Percentiles rank a stretch among this genome's conserved stretches.
Evolutionary conservation across 1,284 basidiomycete genomes (phyloP).

Genomic region (Vanrija sp.): DNA sequence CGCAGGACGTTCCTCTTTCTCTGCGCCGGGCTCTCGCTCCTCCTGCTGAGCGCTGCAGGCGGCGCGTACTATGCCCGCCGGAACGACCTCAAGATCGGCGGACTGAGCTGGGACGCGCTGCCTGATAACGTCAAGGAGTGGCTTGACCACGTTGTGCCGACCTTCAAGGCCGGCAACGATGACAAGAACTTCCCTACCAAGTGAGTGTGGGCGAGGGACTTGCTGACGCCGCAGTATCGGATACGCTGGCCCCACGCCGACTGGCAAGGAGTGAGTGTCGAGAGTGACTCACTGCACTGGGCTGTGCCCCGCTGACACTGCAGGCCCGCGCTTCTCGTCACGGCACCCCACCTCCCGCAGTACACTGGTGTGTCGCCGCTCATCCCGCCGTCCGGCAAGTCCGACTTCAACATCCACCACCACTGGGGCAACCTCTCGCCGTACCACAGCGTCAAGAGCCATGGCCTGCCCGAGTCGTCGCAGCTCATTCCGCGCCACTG

Average conservation of each 20-base stretch:
- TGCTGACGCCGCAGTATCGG: constrained; percentile 56
- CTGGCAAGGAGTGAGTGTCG: constrained; percentile 62
- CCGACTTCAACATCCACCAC: constrained; percentile 46
- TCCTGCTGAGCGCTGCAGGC: constrained; percentile 22
- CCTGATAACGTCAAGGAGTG: constrained; percentile 36
- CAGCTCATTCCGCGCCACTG: constrained; percentile 48
- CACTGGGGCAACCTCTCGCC: constrained; percentile 52
- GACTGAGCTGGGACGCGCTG: constrained; percentile 26
- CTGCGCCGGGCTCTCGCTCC: constrained; percentile 24
- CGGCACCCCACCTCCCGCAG: constrained; percentile 69
- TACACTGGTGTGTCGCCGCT: constrained; percentile 67
- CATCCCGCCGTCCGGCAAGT: constrained; percentile 45
- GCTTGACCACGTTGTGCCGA: constrained; percentile 25
- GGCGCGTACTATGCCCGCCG: constrained; percentile 26
- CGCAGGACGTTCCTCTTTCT: constrained; percentile 22
- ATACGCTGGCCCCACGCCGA: constrained; percentile 74
- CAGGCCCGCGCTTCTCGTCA: constrained; percentile 64
- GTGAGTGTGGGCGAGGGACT: constrained; percentile 23
- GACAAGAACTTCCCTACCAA: constrained; percentile 41
- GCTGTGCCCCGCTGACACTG: constrained; percentile 4
- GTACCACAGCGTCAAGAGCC: constrained; percentile 48
- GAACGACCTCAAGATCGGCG: constrained; percentile 20
- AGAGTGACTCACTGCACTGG: neutral
- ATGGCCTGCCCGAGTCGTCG: constrained; percentile 47
- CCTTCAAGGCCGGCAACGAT: constrained; percentile 12